These are phyloP conservation scores for Zygosaccharomyces kombuchaensis DNA, from an alignment of 805 yeast genomes.

Conservation along the genomic window DNA sequence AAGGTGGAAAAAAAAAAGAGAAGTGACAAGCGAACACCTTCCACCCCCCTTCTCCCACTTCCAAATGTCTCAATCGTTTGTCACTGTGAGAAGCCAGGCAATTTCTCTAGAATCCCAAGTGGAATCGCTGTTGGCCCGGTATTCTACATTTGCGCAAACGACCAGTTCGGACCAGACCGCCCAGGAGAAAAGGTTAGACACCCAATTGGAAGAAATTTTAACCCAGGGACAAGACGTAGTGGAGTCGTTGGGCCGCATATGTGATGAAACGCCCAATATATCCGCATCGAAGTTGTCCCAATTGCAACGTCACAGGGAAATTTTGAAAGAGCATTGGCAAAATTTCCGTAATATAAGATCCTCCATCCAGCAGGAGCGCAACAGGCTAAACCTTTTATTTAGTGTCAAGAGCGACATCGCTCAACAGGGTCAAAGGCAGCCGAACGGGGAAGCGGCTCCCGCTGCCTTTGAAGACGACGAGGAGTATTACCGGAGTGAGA, in stretches of 20 bases:
- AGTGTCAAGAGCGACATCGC: slow-evolving; percentile 79
- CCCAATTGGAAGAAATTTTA: slow-evolving; percentile 49
- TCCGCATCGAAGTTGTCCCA: slow-evolving; percentile 77
- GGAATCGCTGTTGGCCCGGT: slow-evolving; percentile 46
- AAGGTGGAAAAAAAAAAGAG: background rate
- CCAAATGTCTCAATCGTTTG: slow-evolving; percentile 42
- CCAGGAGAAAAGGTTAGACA: slow-evolving; percentile 45
- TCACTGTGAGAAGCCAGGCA: slow-evolving; percentile 64
- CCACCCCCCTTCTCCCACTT: too few species aligned
- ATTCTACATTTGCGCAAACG: slow-evolving; percentile 51
- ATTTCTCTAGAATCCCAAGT: slow-evolving; percentile 69
- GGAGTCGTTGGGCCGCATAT: slow-evolving; percentile 46
- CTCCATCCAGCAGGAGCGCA: slow-evolving; percentile 67
- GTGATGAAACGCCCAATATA: slow-evolving; percentile 53
- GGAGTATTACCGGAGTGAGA: slow-evolving; percentile 75
- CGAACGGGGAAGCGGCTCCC: slow-evolving; percentile 10
- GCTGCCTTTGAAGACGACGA: slow-evolving; percentile 43
- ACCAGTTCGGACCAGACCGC: slow-evolving; percentile 45
- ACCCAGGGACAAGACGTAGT: slow-evolving; percentile 52
- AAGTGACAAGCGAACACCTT: too few species aligned
- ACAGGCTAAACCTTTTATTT: slow-evolving; percentile 65
- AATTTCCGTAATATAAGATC: slow-evolving; percentile 57
- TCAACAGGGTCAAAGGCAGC: slow-evolving; percentile 44
- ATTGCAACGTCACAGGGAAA: slow-evolving; percentile 74
- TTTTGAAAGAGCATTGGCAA: slow-evolving; percentile 61